Evolutionary conservation across 1,284 basidiomycete genomes (phyloP), one percentile per base, ranked within the genome.

Genomic region (Tilletia walkeri): DNA sequence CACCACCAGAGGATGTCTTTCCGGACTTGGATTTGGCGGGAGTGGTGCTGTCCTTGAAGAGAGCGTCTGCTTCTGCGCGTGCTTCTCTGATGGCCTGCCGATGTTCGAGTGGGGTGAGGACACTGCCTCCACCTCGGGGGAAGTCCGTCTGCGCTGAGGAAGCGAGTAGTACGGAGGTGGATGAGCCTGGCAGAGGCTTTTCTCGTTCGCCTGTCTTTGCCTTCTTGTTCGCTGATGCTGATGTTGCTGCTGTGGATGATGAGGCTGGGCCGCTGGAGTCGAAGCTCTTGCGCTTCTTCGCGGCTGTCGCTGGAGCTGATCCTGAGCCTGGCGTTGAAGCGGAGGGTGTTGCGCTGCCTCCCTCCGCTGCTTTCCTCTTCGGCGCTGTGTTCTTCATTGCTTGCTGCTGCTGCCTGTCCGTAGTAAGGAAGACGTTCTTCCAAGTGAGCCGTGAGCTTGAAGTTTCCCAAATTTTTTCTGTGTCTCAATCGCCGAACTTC

Each of bases 91-190:
- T 89, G 38, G 93, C 89, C 72, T 90, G 87, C 82, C 95, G 93
- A 74, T 94, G 90, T 84, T 99, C 95, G n/a, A 94, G 86, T 38
- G 93, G 90, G 39, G 95, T 96, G 76, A 96, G 88, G 49, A 87
- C 84, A 3, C 86, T 85, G 50, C 88, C 88, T n/a, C 88, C 88
- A 20, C 95, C 96, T 79, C 96, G 89, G 63, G 95, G 95, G 84
- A 98, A 99, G 85, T 97, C 94, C 72, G 94, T 89, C 81, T 95
- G 93, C 61, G 93, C 66, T 12, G 48, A 36, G 6, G 65, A 30
- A 2, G 68, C 75, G 34, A 63, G 36, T 3, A 63, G 14, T 2
- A 63, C 41, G 41, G 41, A 45, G 41, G 9, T 63, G 7, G 59
- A 63, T 10, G 59, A 30, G 24, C 24, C 59, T 63, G 59, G 59